Evolutionary conservation across 305 asterid species (phyloP).

Genomic region (Ilex paraguariensis): DNA sequence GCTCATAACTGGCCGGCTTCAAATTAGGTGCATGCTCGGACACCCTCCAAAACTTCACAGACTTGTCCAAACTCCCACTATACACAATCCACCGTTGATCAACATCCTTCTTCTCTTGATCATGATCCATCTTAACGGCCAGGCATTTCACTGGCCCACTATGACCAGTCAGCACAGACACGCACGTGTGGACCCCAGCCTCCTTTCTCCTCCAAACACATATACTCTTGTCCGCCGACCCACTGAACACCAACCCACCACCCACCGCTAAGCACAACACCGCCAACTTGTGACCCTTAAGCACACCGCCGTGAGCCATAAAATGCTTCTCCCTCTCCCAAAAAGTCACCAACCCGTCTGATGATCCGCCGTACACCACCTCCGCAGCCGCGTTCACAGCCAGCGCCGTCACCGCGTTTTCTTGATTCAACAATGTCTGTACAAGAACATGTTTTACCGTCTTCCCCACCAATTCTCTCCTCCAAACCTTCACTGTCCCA

Average conservation of each 20-base stretch:
- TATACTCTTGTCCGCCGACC: constrained; percentile 40
- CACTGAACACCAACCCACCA: constrained; percentile 35
- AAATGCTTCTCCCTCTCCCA: constrained; percentile 32
- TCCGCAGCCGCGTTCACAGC: constrained; percentile 17
- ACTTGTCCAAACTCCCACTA: constrained; percentile 19
- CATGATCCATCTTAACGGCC: constrained; percentile 10
- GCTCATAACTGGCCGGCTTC: not conserved
- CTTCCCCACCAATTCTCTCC: constrained; percentile 28
- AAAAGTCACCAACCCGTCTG: constrained; percentile 38
- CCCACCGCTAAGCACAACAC: constrained; percentile 37
- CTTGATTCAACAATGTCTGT: constrained; percentile 29
- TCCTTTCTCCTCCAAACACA: constrained; percentile 40
- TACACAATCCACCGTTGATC: constrained; percentile 12
- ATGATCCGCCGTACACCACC: constrained; percentile 33
- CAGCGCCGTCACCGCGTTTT: constrained; percentile 39
- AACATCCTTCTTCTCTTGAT: not conserved
- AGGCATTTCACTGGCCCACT: constrained; percentile 21
- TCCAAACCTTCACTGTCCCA: constrained; percentile 29
- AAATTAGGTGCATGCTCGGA: not conserved
- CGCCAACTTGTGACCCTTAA: constrained; percentile 43
- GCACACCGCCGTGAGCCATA: constrained; percentile 30
- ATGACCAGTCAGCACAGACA: constrained; percentile 42
- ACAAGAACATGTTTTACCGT: constrained; percentile 23
- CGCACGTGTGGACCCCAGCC: constrained; percentile 27
- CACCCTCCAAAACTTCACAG: constrained; percentile 18